Conservation (phyloP, 768 basidiomycete genomes). For the Termitomyces sp. region DNA sequence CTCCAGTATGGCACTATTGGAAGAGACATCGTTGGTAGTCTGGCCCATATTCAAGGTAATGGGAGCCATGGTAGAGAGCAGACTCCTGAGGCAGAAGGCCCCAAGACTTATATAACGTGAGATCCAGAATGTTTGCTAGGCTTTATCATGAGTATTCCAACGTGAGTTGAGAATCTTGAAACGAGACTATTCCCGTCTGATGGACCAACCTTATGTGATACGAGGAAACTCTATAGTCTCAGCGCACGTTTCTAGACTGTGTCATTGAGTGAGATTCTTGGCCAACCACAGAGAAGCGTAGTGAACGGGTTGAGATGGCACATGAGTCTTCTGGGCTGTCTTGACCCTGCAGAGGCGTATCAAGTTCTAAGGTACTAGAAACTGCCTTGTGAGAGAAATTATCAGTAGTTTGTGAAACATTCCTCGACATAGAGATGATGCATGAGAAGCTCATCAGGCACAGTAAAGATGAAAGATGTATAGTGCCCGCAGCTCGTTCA, state of each 20-base stretch:
- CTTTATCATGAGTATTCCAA: background rate
- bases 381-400: background rate
- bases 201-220: background rate
- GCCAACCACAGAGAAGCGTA: background rate
- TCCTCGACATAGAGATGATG: background rate
- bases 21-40: constrained; percentile 2
- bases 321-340: background rate
- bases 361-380: too few relatives aligned
- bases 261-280: background rate
- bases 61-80: constrained; percentile 9
- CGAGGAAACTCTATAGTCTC: background rate
- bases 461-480: background rate
- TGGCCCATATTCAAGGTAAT: constrained; percentile 9
- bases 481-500: too few relatives aligned
- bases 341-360: background rate
- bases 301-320: background rate
- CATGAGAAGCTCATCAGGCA: background rate
- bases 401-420: background rate
- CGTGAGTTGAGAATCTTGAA: background rate
- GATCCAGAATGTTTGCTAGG: background rate
- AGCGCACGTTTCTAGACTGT: background rate
- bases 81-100: background rate
- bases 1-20: constrained; percentile 36
- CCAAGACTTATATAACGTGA: background rate
- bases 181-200: background rate